Conservation (phyloP, 805 yeast species). For the Wickerhamomyces alni region DNA sequence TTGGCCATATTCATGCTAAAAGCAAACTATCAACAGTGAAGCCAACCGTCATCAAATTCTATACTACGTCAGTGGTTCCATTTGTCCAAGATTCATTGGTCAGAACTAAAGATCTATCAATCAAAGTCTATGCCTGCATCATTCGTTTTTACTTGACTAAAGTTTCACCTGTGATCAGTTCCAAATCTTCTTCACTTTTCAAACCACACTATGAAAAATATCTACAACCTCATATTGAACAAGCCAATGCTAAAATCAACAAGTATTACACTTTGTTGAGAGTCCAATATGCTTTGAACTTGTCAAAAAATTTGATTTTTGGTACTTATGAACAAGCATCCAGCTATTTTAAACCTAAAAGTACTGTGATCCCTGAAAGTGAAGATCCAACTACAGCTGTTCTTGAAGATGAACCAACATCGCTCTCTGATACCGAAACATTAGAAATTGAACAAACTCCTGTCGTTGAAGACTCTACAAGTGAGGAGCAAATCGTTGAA, state of each 20-base stretch:
- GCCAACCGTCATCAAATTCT: no score
- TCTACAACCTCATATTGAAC: conserved; percentile 2
- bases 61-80: no score
- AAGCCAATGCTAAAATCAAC: neutral
- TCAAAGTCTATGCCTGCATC: no score
- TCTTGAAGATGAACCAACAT: neutral
- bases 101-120: no score
- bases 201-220: conserved; percentile 4
- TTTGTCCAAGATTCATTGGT: no score
- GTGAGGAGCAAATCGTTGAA: conserved; percentile 2
- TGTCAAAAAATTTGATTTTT: conserved; percentile 10
- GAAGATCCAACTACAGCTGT: conserved; percentile 1
- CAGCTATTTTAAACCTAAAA: conserved; percentile 8
- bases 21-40: no score
- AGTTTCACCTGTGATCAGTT: neutral
- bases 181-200: conserved; percentile 1
- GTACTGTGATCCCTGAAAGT: conserved; percentile 1
- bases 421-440: neutral
- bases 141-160: no score
- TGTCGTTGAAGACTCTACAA: conserved; percentile 9
- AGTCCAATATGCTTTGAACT: neutral
- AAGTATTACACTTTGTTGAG: neutral
- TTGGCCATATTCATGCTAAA: no score
- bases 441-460: conserved; percentile 1
- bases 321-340: conserved; percentile 13